phyloP scores from a whole-genome alignment of 495 filamentous ascomycete genomes.

The Choiromyces venosus region DNA sequence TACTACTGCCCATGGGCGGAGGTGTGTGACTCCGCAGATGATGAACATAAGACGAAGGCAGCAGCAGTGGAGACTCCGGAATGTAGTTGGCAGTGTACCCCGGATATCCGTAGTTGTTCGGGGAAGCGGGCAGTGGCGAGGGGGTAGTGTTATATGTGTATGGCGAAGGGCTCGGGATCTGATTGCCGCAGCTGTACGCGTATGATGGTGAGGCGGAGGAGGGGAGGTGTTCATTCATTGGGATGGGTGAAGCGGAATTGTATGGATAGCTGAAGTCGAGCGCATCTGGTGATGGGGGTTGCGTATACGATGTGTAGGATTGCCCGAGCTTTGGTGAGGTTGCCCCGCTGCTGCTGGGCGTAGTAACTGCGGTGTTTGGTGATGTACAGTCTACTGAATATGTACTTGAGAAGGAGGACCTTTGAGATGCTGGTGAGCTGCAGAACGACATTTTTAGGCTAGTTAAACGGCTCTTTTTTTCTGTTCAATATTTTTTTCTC shows the following conservation, averaged over 20 bases:
- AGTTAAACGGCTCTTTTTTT: not conserved
- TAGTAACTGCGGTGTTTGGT: conserved; percentile 36
- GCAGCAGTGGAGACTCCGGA: not conserved
- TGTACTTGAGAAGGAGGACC: conserved; percentile 33
- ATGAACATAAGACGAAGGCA: conserved; percentile 7
- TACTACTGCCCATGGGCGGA: not conserved
- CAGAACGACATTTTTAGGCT: conserved; percentile 32
- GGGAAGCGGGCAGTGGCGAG: conserved; percentile 6
- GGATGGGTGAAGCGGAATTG: conserved; percentile 16
- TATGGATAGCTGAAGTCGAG: conserved; percentile 28
- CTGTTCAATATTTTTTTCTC: not conserved
- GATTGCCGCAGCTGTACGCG: conserved; percentile 24
- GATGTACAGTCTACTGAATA: conserved; percentile 29
- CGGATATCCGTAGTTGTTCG: conserved; percentile 9
- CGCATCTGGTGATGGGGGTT: conserved; percentile 22
- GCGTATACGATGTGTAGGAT: conserved; percentile 31
- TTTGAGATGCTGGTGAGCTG: conserved; percentile 35
- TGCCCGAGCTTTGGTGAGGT: conserved; percentile 35
- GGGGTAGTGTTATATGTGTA: conserved; percentile 20
- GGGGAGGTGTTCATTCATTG: conserved; percentile 24
- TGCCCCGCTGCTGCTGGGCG: conserved; percentile 29
- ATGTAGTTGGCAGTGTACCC: not conserved
- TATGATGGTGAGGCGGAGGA: conserved; percentile 15
- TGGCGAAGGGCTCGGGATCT: conserved; percentile 19
- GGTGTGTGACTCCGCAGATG: not conserved